Conservation (phyloP, 2,329 filamentous ascomycete genomes). For the Bipolaris oryzae region DNA sequence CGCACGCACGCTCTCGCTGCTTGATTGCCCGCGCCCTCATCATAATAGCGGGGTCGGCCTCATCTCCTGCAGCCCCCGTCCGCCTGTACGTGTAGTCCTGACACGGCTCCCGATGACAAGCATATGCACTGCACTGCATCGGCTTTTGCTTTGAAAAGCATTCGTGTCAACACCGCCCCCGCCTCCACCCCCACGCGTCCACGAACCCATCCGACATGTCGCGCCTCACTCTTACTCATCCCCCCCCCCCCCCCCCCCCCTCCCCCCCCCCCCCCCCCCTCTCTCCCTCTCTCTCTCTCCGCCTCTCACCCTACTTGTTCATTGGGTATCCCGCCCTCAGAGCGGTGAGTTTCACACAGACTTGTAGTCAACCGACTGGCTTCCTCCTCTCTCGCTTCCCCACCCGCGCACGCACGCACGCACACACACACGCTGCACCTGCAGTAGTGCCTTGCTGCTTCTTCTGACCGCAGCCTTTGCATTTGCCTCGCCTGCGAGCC, state of each 20-base stretch:
- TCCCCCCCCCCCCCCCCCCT: too few species aligned
- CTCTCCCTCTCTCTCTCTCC: background rate
- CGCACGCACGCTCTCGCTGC: slow-evolving; percentile 1
- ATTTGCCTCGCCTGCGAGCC: slow-evolving; percentile 8
- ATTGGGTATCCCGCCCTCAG: background rate
- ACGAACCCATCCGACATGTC: background rate
- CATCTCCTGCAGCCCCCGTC: slow-evolving; percentile 6
- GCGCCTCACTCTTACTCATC: slow-evolving; percentile 11
- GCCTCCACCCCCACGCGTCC: background rate
- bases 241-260: too few species aligned
- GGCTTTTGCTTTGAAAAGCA: slow-evolving; percentile 10
- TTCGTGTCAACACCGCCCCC: slow-evolving; percentile 6
- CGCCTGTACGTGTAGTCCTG: background rate
- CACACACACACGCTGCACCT: slow-evolving; percentile 27
- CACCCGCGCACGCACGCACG: slow-evolving; percentile 17
- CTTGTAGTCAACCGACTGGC: slow-evolving; percentile 22
- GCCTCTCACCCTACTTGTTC: background rate
- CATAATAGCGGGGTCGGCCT: slow-evolving; percentile 16
- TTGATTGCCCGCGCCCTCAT: slow-evolving; percentile 2
- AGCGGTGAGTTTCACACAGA: slow-evolving; percentile 35
- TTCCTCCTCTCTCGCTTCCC: slow-evolving; percentile 20
- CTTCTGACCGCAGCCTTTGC: slow-evolving; percentile 15
- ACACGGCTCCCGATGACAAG: slow-evolving; percentile 7
- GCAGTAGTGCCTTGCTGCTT: slow-evolving; percentile 32
- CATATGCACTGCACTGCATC: slow-evolving; percentile 5